Base-by-base conservation (phyloP, 495 filamentous ascomycete genomes). In the Patellaria atrata region DNA sequence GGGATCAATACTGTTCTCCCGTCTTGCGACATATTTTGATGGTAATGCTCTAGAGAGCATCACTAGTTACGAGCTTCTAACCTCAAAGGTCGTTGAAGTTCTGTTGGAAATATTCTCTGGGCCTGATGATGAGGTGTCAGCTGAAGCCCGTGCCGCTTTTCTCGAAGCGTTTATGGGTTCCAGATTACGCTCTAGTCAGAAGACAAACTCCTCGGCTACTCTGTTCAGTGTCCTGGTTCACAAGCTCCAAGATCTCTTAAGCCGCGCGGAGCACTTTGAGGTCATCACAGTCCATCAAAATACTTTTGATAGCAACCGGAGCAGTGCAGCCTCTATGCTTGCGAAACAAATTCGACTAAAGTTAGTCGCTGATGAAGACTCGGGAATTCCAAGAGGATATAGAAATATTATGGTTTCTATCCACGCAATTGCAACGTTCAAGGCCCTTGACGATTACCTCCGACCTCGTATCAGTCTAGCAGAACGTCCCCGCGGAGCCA, bases 391-490 rank as follows among this genome's bases (percentile, higher is more conserved):
- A 16, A 66, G 71, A 15, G 61, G 74, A 10, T 96, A 87, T 47
- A 73, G 79, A 21, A 93, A 85, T 40, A 84, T 96, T 42, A 94
- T 92, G 77, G 87, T 99, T 11, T 87, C 84, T 4, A 96, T 99
- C 41, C 91, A 99, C 57, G 91, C 91, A 19, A 96, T 99, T 53
- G 87, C 91, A 6, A 94, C 85, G 0, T 94, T 99, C 59, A 96
- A 96, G 52, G 79, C 89, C 2, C 60, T 99, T 19, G 89, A 96
- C 50, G 91, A 99, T 53, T 99, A 94, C 59, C 64, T 99, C 27
- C 75, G 87, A 33, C 89, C 91, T 2, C 66, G 87, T 35, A 94
- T 99, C 35, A 82, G 64, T 45, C 46, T 92, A 14, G 73, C 81
- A 0, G 87, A 96, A 40, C 73, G 84, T 11, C 81, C 89, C 16